Evolutionary conservation across 1,284 basidiomycete genomes (phyloP).

Genomic region (Naganishia liquefaciens): DNA sequence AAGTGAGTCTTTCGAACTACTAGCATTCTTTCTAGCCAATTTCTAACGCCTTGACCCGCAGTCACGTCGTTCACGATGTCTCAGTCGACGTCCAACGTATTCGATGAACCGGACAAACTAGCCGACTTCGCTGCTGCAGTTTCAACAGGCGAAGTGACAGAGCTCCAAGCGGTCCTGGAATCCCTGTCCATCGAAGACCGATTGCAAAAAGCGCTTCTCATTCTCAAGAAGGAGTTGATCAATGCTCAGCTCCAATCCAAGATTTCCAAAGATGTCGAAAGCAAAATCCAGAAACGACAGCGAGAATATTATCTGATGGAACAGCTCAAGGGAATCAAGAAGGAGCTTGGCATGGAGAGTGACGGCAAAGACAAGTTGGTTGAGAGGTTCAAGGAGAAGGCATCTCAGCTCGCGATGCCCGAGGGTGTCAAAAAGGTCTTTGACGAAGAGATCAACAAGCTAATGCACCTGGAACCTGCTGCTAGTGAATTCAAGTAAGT

Average conservation of each 20-base stretch:
- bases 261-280: conserved; percentile 90
- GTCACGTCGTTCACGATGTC: conserved; percentile 80
- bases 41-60: conserved; percentile 30
- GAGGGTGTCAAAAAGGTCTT: conserved; percentile 90
- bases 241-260: conserved; percentile 95
- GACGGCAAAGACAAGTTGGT: conserved; percentile 98
- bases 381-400: conserved; percentile 93
- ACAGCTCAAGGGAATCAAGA: conserved; percentile 98
- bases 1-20: conserved; percentile 53
- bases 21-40: background rate
- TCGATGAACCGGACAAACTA: conserved; percentile 96
- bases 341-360: conserved; percentile 87
- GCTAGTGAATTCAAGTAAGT: conserved; percentile 80
- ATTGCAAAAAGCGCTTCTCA: conserved; percentile 83
- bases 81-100: conserved; percentile 93
- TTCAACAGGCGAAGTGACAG: conserved; percentile 82
- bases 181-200: conserved; percentile 83
- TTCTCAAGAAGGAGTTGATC: conserved; percentile 97
- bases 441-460: conserved; percentile 92
- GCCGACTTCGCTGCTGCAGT: conserved; percentile 98
- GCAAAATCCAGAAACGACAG: conserved; percentile 95
- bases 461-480: conserved; percentile 85
- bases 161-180: conserved; percentile 92
- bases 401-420: conserved; percentile 85
- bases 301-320: conserved; percentile 98